phyloP scores from a whole-genome alignment of 2,329 filamentous ascomycete species.

The Colletotrichum viniferum region DNA sequence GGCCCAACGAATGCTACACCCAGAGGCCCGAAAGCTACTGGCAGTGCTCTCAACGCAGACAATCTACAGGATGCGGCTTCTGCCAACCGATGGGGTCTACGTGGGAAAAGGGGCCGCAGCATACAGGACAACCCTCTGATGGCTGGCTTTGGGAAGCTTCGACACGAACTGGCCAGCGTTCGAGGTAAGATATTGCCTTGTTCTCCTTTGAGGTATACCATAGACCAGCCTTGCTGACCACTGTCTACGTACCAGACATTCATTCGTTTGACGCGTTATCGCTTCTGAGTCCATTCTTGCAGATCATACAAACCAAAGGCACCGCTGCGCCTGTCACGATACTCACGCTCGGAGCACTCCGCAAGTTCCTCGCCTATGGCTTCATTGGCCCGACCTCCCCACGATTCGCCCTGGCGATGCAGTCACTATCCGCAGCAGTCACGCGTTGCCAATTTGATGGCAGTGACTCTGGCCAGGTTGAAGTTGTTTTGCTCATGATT shows the following conservation, averaged over 20 bases:
- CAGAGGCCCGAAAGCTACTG: conserved; percentile 46
- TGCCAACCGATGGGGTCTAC: conserved; percentile 87
- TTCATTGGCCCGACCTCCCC: conserved; percentile 85
- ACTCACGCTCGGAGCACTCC: conserved; percentile 88
- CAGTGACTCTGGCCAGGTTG: conserved; percentile 91
- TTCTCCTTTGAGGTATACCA: neutral
- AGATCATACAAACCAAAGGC: conserved; percentile 94
- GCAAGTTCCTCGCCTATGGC: conserved; percentile 95
- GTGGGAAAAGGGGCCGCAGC: conserved; percentile 95
- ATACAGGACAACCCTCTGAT: conserved; percentile 98
- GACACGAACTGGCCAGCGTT: conserved; percentile 84
- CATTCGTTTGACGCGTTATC: conserved; percentile 86
- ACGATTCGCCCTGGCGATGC: conserved; percentile 90
- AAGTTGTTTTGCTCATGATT: conserved; percentile 93
- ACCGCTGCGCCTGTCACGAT: conserved; percentile 97
- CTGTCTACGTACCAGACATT: conserved; percentile 66
- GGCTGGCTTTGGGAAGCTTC: conserved; percentile 87
- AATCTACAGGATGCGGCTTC: conserved; percentile 59
- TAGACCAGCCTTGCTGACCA: conserved; percentile 27
- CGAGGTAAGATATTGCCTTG: conserved; percentile 63
- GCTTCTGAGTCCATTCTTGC: conserved; percentile 90
- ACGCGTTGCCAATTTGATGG: conserved; percentile 98
- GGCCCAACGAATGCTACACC: conserved; percentile 49
- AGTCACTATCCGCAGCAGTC: conserved; percentile 90
- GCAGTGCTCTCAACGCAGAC: conserved; percentile 40